A percentile compares a stretch with the other conserved stretches of the same genome.
Conservation (phyloP, 2,329 filamentous ascomycete species). For the Diaporthe batatas region DNA sequence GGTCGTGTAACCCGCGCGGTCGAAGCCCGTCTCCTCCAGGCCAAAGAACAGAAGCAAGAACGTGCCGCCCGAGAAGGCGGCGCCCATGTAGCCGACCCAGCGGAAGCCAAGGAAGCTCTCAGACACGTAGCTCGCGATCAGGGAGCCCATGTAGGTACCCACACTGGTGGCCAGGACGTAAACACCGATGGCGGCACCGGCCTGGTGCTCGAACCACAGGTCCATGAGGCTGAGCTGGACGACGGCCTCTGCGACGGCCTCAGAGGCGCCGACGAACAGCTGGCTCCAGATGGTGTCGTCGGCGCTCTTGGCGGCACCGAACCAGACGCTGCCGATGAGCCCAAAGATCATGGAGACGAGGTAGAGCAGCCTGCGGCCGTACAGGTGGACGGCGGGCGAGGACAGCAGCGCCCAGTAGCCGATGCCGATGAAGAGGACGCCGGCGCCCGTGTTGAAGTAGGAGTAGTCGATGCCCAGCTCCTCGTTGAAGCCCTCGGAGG, state of each 20-base stretch:
- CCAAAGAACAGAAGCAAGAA: constrained; percentile 59
- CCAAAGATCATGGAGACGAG: constrained; percentile 60
- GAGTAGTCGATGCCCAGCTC: constrained; percentile 64
- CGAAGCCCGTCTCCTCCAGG: constrained; percentile 67
- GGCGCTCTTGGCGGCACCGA: constrained; percentile 58
- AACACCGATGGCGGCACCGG: constrained; percentile 65
- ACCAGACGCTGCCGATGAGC: constrained; percentile 64
- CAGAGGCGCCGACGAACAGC: constrained; percentile 69
- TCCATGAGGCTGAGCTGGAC: constrained; percentile 70
- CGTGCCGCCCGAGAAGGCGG: constrained; percentile 47
- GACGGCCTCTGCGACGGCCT: constrained; percentile 68
- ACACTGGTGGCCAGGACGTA: constrained; percentile 69
- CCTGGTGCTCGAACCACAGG: constrained; percentile 70
- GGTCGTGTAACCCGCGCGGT: constrained; percentile 55
- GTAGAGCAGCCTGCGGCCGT: constrained; percentile 68
- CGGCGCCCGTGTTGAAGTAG: constrained; percentile 62
- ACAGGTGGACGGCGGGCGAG: constrained; percentile 66
- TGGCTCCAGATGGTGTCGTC: constrained; percentile 67
- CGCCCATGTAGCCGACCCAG: constrained; percentile 52
- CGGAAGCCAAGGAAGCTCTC: constrained; percentile 63
- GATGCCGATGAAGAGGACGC: constrained; percentile 68
- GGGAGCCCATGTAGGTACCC: constrained; percentile 67
- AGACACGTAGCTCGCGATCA: constrained; percentile 65
- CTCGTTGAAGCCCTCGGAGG: constrained; percentile 62
- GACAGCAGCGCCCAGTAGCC: constrained; percentile 68